Base-by-base conservation (phyloP, 305 asterid genomes). In the Fraxinus floribunda region DNA sequence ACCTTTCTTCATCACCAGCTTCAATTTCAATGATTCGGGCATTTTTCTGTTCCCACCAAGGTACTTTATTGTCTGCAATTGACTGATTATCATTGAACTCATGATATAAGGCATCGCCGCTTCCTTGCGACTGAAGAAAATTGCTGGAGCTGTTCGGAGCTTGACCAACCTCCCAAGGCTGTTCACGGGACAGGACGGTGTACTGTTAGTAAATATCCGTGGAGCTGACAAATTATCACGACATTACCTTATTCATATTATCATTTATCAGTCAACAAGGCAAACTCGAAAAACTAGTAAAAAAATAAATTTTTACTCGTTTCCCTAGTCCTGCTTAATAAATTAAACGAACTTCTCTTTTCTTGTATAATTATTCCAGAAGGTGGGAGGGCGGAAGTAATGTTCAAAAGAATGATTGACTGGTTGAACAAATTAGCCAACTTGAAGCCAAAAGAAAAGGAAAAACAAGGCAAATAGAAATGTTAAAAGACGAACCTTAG, bases 121-220 rank as follows among this genome's bases (percentile, higher is more conserved):
- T 92, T 36, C 87, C 94, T 85, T 88, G 94, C 74, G 89, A 57
- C 36, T 81, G 92, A 79, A 78, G 82, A 20, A 86, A 80, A 80
- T 85, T 84, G 91, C 73, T 66, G n/a, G 89, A 60, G 88, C 76
- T 89, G 83, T 81, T 84, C 83, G 87, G 94, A 77, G 90, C 60
- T 82, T 85, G 93, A 84, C 77, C 89, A 26, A 83, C 88, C 87
- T 94, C 98, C 99, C 99, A 96, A 60, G 98, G 98, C 98, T 94
- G 90, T 78, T 87, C 24, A 34, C 70, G 85, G 22, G 44, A 82
- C 75, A 88, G 78, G 66, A 7, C 4, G 5, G 4, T 78, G 80
- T 32, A 57, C 85, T 55, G 84, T 76, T 78, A 79, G 62, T 72
- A 66, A 66, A 66, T 66, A 29, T 11, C 36, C 1, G 7, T 64